Evolutionary conservation across 495 filamentous ascomycete genomes (phyloP).

Genomic region (Penicillium maclennaniae): DNA sequence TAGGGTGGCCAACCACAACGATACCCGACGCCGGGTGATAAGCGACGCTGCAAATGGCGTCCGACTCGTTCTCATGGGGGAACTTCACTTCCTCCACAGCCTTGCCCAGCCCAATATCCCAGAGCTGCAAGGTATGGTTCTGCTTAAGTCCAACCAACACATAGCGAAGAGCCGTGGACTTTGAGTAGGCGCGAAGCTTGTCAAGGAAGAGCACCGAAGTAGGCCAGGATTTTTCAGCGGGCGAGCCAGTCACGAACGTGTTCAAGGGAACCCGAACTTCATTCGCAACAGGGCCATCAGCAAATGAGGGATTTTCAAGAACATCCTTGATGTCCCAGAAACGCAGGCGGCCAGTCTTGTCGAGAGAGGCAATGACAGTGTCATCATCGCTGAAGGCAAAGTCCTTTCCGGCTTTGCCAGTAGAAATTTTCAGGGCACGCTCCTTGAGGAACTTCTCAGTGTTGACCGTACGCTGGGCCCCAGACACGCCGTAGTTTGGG

Average conservation of each 20-base stretch:
- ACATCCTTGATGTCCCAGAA: constrained; percentile 94
- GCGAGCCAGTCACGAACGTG: constrained; percentile 72
- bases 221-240: constrained; percentile 86
- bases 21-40: constrained; percentile 89
- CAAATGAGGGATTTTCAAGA: constrained; percentile 54
- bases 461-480: constrained; percentile 70
- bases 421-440: constrained; percentile 84
- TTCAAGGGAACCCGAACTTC: constrained; percentile 76
- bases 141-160: constrained; percentile 97
- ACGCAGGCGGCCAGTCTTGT: constrained; percentile 90
- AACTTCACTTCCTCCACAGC: constrained; percentile 95
- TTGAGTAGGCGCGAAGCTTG: constrained; percentile 85
- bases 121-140: constrained; percentile 97
- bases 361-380: constrained; percentile 85
- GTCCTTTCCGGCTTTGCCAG: constrained; percentile 97
- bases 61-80: constrained; percentile 92
- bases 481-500: constrained; percentile 64
- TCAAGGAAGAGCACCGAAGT: constrained; percentile 95
- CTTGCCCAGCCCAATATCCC: constrained; percentile 94
- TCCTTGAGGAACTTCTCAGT: constrained; percentile 81
- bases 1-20: constrained; percentile 92
- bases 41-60: constrained; percentile 92
- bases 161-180: constrained; percentile 82
- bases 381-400: constrained; percentile 98
- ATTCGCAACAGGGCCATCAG: constrained; percentile 50